A percentile compares a stretch with the other conserved stretches of the same genome.
Evolutionary conservation across 192 early-diverging fungal genomes (phyloP).

Genomic region (Spinellus fusiger): DNA sequence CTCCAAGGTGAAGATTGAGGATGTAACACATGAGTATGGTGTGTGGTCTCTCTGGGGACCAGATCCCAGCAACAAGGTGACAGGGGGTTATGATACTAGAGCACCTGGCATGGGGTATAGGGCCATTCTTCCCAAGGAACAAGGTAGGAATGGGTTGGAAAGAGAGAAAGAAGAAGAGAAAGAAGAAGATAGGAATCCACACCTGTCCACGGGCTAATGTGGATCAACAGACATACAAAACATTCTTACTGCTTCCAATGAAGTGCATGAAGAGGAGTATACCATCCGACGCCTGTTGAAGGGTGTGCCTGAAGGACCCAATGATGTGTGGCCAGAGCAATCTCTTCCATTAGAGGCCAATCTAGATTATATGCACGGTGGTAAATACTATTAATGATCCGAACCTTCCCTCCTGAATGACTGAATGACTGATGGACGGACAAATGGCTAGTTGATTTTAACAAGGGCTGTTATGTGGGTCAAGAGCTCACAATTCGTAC

Average conservation of each 20-base stretch:
- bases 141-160: background rate
- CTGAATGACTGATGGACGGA: background rate
- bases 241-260: conserved; percentile 36
- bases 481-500: conserved; percentile 98
- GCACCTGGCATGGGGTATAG: conserved; percentile 25
- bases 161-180: background rate
- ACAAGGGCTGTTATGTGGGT: conserved; percentile 97
- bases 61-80: conserved; percentile 30
- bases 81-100: conserved; percentile 37
- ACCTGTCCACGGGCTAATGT: background rate
- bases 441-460: conserved; percentile 75
- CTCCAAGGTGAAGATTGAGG: conserved; percentile 63
- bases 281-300: conserved; percentile 70
- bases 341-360: conserved; percentile 89
- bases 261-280: conserved; percentile 55
- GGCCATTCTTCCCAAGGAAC: conserved; percentile 3
- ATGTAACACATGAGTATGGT: conserved; percentile 54
- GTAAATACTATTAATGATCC: conserved; percentile 28
- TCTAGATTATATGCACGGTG: conserved; percentile 86
- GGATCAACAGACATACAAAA: background rate
- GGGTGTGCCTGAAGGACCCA: conserved; percentile 86
- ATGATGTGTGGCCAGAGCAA: conserved; percentile 65
- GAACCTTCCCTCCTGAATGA: too few relatives aligned
- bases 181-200: background rate
- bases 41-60: conserved; percentile 76